Conservation (phyloP, 2,329 filamentous ascomycete genomes). For the Aspergillus hiratsukae region DNA sequence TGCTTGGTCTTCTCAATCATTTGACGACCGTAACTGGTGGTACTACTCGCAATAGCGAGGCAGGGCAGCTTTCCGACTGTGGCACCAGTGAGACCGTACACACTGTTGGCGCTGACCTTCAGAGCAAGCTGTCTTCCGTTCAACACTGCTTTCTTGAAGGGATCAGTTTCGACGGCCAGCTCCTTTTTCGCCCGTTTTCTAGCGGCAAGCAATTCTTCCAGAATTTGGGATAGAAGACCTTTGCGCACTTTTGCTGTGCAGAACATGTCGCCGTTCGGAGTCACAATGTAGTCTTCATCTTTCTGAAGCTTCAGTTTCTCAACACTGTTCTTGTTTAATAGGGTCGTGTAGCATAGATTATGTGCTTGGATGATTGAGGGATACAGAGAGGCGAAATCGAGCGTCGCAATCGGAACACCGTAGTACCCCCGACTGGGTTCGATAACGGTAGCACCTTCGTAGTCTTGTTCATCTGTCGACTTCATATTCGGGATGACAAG, state of each 20-base stretch:
- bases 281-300: conserved; percentile 94
- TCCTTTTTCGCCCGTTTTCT: conserved; percentile 94
- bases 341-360: conserved; percentile 95
- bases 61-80: conserved; percentile 95
- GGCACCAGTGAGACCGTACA: conserved; percentile 94
- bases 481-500: conserved; percentile 87
- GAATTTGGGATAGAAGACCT: conserved; percentile 87
- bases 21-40: conserved; percentile 91
- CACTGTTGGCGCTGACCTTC: conserved; percentile 96
- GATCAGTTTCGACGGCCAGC: conserved; percentile 79
- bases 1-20: conserved; percentile 99
- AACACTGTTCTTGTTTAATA: conserved; percentile 72
- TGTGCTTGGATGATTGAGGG: conserved; percentile 99
- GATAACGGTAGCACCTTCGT: conserved; percentile 96
- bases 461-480: conserved; percentile 76
- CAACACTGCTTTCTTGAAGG: conserved; percentile 95
- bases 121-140: conserved; percentile 95
- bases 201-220: conserved; percentile 86
- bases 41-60: conserved; percentile 91
- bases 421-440: conserved; percentile 93
- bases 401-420: conserved; percentile 87
- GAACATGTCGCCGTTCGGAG: conserved; percentile 90
- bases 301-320: conserved; percentile 74
- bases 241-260: conserved; percentile 85
- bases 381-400: conserved; percentile 98